Conservation (phyloP, 805 yeast genomes). For the Wickerhamomyces alni region DNA sequence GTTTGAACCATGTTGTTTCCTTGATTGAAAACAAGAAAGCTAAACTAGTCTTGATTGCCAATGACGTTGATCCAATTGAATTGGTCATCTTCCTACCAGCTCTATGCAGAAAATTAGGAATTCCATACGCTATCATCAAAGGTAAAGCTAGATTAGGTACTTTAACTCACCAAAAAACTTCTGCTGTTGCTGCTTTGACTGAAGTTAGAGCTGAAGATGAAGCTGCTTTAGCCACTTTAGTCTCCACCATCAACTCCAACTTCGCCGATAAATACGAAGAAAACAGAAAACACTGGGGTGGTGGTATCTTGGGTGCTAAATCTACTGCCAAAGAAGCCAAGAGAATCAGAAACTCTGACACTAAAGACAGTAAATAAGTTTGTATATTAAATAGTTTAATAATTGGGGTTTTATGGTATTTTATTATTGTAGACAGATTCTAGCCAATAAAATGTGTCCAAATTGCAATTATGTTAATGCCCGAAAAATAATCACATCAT, state of each 20-base stretch:
- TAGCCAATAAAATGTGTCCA: conserved; percentile 17
- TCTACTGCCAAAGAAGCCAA: conserved; percentile 70
- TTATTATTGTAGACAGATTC: background rate
- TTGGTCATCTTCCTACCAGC: conserved; percentile 97
- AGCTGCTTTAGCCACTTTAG: conserved; percentile 87
- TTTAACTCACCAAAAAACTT: conserved; percentile 94
- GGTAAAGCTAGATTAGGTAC: conserved; percentile 99
- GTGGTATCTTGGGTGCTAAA: conserved; percentile 96
- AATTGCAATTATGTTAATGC: conserved; percentile 5
- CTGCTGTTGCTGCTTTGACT: conserved; percentile 95
- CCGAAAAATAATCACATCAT: conserved; percentile 7
- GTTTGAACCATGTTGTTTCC: conserved; percentile 98
- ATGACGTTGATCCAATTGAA: conserved; percentile 99
- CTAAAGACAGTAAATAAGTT: conserved; percentile 7
- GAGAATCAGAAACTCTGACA: conserved; percentile 17
- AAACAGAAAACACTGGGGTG: conserved; percentile 99
- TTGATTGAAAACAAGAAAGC: conserved; percentile 98
- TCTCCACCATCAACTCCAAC: conserved; percentile 91
- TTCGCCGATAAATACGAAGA: conserved; percentile 93
- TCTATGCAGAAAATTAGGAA: conserved; percentile 98
- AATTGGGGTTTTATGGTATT: background rate
- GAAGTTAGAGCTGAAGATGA: conserved; percentile 94
- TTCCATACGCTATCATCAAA: conserved; percentile 97
- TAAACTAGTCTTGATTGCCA: conserved; percentile 93
- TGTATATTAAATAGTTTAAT: no score